These are phyloP conservation scores for Colletotrichum tanaceti DNA, from an alignment of 2,329 filamentous ascomycete genomes.

Conservation along the genomic window DNA sequence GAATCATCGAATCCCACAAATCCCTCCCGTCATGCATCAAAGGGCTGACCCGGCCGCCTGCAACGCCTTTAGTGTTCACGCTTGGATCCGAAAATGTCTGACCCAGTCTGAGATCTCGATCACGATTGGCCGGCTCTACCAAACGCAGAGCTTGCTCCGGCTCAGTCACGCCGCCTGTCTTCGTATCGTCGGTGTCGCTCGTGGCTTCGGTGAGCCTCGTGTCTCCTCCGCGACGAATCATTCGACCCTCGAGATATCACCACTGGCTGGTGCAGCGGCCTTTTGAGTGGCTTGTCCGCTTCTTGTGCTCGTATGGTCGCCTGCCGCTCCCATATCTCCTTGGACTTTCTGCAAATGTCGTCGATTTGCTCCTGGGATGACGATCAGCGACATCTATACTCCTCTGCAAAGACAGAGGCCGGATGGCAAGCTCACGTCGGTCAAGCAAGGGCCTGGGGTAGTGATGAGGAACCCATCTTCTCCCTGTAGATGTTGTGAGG, in stretches of 20 bases:
- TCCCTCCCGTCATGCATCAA: conserved; percentile 31
- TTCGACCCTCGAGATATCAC: conserved; percentile 58
- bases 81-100: conserved; percentile 24
- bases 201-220: conserved; percentile 48
- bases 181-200: conserved; percentile 46
- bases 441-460: conserved; percentile 67
- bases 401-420: conserved; percentile 20
- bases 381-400: conserved; percentile 66
- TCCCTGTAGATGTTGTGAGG: conserved; percentile 55
- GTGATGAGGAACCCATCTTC: conserved; percentile 72
- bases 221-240: conserved; percentile 51
- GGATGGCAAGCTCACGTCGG: conserved; percentile 62
- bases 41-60: conserved; percentile 22
- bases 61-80: conserved; percentile 24
- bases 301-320: conserved; percentile 61
- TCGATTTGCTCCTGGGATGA: conserved; percentile 68
- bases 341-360: conserved; percentile 70
- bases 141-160: not conserved
- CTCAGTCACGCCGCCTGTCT: conserved; percentile 46
- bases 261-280: conserved; percentile 67
- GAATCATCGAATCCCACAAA: conserved; percentile 39
- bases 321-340: conserved; percentile 68
- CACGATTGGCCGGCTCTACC: conserved; percentile 17
- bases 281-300: conserved; percentile 63
- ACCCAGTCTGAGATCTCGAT: conserved; percentile 38